Evolutionary conservation across 73 alveolate species (phyloP), one percentile per base, ranked within the genome.

Genomic region (Uronychia binucleata): DNA sequence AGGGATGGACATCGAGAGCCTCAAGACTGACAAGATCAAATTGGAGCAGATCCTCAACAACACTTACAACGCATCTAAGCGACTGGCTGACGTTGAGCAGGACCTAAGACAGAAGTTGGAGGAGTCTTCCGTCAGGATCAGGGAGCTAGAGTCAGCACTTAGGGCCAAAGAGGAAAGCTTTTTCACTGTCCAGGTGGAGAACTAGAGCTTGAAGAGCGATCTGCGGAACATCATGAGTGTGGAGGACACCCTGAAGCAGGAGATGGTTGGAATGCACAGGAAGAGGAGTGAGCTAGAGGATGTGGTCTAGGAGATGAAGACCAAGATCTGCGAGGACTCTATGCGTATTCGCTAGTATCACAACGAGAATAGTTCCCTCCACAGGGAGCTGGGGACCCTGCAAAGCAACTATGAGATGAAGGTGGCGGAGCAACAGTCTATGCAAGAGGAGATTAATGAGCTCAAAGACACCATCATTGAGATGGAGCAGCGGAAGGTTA

Each of bases 271-370:
- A 19, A 46, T 46, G 67, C 67, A 46, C n/a, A 46, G 67, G 67
- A 46, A 46, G 67, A 46, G 67, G 19, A 19, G 67, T 11, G 67
- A 46, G 19, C 67, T 46, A 11, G 67, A 46, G 19, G 67, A 46
- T 46, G 67, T 46, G 19, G 19, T 46, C 19, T 19, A 46, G 19
- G 67, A 46, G 19, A 46, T 46, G 67, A 46, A 46, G 67, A 46
- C 67, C 67, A 46, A 46, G 67, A 46, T 46, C 67, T 46, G 67
- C 67, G 67, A 46, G 67, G 67, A 46, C 67, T 46, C 67, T 11
- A 46, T 46, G 67, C 5, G 67, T 11, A 46, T 46, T 46, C 67
- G 67, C 5, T 19, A 46, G 19, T 46, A 46, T 19, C 67, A 46
- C 19, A 46, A 46, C 19, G 67, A 46, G 19, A 46, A 46, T 19